A percentile compares a stretch with the other conserved stretches of the same genome.
Conservation (phyloP, 2,329 filamentous ascomycete species). For the Grosmannia clavigera region DNA sequence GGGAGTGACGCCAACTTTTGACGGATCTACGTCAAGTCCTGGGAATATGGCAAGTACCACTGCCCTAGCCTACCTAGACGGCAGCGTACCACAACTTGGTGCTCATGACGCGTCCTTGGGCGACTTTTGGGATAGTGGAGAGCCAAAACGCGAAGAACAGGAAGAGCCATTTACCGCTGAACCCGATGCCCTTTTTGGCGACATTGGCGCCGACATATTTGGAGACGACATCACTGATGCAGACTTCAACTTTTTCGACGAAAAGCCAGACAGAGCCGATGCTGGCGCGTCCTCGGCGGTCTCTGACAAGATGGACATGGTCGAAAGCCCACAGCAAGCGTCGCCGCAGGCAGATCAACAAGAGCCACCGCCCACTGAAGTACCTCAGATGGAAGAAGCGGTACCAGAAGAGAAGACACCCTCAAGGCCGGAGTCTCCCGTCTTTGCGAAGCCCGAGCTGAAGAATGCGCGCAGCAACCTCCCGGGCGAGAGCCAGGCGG, state of each 20-base stretch:
- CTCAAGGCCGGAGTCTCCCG: constrained; percentile 13
- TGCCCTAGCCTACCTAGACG: constrained; percentile 26
- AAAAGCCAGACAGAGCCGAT: constrained; percentile 33
- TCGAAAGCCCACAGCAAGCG: not conserved
- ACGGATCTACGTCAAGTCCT: constrained; percentile 43
- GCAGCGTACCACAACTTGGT: constrained; percentile 15
- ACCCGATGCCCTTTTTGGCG: constrained; percentile 50
- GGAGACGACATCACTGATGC: constrained; percentile 69
- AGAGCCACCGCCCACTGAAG: not conserved
- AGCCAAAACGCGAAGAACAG: constrained; percentile 32
- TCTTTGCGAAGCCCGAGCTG: constrained; percentile 48
- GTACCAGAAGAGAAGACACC: not conserved
- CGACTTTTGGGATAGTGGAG: constrained; percentile 28
- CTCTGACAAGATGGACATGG: constrained; percentile 9
- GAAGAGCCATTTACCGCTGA: constrained; percentile 32
- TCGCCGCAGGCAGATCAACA: not conserved
- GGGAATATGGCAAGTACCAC: constrained; percentile 26
- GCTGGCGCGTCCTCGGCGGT: constrained; percentile 21
- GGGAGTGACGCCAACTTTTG: constrained; percentile 43
- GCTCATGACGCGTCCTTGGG: constrained; percentile 18
- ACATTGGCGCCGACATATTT: constrained; percentile 58
- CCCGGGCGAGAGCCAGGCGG: constrained; percentile 21
- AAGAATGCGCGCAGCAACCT: constrained; percentile 44
- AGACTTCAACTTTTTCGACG: constrained; percentile 76
- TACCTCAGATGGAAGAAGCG: not conserved